These are phyloP conservation scores for Talaromyces sp. DNA, from an alignment of 2,329 filamentous ascomycete species.

Conservation along the genomic window DNA sequence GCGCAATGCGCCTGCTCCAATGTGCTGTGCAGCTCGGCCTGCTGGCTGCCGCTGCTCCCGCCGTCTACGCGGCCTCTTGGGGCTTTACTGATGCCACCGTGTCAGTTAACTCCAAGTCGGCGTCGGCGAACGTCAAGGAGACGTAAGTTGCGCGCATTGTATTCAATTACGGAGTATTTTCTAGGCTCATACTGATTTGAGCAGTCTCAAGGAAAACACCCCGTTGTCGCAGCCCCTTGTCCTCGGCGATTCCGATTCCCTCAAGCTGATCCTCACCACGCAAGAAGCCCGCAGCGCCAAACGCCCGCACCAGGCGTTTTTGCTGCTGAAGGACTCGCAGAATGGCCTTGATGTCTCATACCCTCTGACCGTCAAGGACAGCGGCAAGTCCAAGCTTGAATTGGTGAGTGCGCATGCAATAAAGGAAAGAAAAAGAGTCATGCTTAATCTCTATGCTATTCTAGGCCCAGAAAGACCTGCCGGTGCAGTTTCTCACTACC, in stretches of 20 bases:
- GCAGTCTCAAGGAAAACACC: slow-evolving; percentile 55
- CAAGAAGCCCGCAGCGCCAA: slow-evolving; percentile 73
- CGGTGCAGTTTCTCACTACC: slow-evolving; percentile 69
- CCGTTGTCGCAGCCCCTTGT: slow-evolving; percentile 60
- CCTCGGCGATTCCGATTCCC: slow-evolving; percentile 63
- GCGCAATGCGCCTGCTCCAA: slow-evolving; percentile 32
- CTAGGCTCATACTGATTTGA: not conserved
- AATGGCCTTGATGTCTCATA: slow-evolving; percentile 84
- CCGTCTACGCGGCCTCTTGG: slow-evolving; percentile 50
- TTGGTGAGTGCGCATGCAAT: slow-evolving; percentile 58
- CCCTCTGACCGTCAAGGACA: slow-evolving; percentile 76
- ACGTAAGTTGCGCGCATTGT: slow-evolving; percentile 39
- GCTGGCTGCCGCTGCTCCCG: slow-evolving; percentile 30
- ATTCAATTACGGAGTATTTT: not conserved
- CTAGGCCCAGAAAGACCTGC: slow-evolving; percentile 84
- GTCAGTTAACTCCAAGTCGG: slow-evolving; percentile 55
- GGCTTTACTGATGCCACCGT: slow-evolving; percentile 61
- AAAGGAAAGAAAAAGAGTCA: not conserved
- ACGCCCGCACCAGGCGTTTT: slow-evolving; percentile 89
- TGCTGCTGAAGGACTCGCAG: slow-evolving; percentile 69
- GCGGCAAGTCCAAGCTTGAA: slow-evolving; percentile 77
- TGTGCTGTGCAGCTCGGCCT: slow-evolving; percentile 31
- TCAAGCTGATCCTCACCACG: slow-evolving; percentile 78
- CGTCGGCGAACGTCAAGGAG: slow-evolving; percentile 55
- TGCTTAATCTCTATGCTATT: not conserved